Evolutionary conservation across 2,329 filamentous ascomycete genomes (phyloP), one percentile per base, ranked within the genome.

Genomic region (Mollisia scopiformis): DNA sequence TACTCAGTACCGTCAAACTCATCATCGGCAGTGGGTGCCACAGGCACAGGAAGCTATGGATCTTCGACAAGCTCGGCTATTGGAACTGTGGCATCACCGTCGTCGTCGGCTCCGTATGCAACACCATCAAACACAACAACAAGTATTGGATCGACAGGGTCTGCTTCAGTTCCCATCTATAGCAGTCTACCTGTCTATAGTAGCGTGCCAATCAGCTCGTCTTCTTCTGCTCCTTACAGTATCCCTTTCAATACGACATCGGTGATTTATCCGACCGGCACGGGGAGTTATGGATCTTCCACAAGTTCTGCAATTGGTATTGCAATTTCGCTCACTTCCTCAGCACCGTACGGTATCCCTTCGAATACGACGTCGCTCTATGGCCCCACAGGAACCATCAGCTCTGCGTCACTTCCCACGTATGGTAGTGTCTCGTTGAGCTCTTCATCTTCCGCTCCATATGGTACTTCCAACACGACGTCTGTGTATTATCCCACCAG

Each of bases 71-170:
- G 54, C 46, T 52, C 55, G 10, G 54, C 47, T 27, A 33, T 57
- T 39, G 51, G 53, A n/a, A 51, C 55, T 43, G 28, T 43, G 2
- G 33, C 47, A 8, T 52, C 59, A 2, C 19, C 11, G 16, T 49
- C 41, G 6, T 52, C 63, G 3, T 57, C 60, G 7, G 25, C 46
- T 43, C 59, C 64, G 25, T 66, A 58, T 25, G 47, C 59, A 52
- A 51, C 33, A 23, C 28, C 57, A 23, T 60, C 55, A n/a, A 64
- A 59, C 30, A 46, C 51, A 7, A 66, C 63, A 3, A 49, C 43
- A 10, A 23, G 46, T 7, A 37, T 35, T 28, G 61, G 54, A 21
- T 47, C 65, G 27, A 63, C 55, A 11, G 60, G 62, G 30, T n/a
- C n/a, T n/a, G n/a, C n/a, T n/a, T 53, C 58, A 6, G 31, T 27